Percentiles rank a stretch among this genome's conserved stretches.
These are phyloP conservation scores for Secale cereale DNA, from an alignment of 176 grass and related monocot species.

Conservation along the genomic window DNA sequence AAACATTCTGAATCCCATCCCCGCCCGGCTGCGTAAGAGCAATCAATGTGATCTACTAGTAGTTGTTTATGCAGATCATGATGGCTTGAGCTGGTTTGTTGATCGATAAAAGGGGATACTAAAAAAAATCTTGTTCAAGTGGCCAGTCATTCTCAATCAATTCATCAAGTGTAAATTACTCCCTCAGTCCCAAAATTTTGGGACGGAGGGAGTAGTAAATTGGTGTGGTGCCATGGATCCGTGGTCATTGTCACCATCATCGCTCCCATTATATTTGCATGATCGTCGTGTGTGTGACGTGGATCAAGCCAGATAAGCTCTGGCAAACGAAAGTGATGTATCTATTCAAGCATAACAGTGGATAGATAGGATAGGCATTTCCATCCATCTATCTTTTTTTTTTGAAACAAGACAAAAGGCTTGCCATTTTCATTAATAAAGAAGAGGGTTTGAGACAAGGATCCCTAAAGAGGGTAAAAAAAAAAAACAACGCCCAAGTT, in stretches of 20 bases:
- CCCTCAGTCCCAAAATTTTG: no score
- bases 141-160: neutral
- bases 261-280: neutral
- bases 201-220: no score
- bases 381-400: neutral
- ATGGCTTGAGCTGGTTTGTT: neutral
- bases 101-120: neutral
- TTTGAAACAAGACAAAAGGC: no score
- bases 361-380: neutral
- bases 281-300: neutral
- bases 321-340: neutral
- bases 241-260: slow-evolving; percentile 27
- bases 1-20: neutral
- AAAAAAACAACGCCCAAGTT: no score
- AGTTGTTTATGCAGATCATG: neutral
- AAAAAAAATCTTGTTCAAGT: neutral
- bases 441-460: no score
- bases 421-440: no score
- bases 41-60: no score
- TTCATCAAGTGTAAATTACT: neutral
- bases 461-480: no score
- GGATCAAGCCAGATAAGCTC: slow-evolving; percentile 6
- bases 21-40: no score
- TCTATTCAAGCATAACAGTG: neutral
- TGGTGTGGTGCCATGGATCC: neutral